Percentiles rank a stretch among this genome's conserved stretches.
These are phyloP conservation scores for Periglandula ipomoeae DNA, from an alignment of 2,329 filamentous ascomycete species.

Conservation along the genomic window DNA sequence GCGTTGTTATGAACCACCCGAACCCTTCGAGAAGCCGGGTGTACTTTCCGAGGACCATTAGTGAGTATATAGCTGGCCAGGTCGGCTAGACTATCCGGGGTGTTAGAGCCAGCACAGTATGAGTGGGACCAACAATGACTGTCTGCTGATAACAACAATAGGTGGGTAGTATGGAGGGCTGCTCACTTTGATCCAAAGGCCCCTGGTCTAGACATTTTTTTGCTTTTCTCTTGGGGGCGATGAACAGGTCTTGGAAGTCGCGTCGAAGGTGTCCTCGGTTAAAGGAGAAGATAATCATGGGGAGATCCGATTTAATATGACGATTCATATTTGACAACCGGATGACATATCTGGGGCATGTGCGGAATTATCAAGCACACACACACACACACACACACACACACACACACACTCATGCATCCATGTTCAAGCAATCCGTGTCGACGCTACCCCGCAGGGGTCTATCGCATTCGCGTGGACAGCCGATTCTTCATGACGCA, in stretches of 20 bases:
- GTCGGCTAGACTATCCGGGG: slow-evolving; percentile 16
- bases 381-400: neutral
- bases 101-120: neutral
- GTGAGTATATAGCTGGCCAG: slow-evolving; percentile 17
- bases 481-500: slow-evolving; percentile 6
- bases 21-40: slow-evolving; percentile 20
- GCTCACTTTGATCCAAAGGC: slow-evolving; percentile 10
- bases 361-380: slow-evolving; percentile 4
- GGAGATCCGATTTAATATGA: neutral
- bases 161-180: neutral
- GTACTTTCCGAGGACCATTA: slow-evolving; percentile 17
- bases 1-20: slow-evolving; percentile 24
- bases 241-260: neutral
- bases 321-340: slow-evolving; percentile 1
- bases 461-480: neutral
- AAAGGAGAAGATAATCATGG: neutral
- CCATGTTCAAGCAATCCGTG: neutral
- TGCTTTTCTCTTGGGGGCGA: neutral
- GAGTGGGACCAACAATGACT: neutral
- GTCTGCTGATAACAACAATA: neutral
- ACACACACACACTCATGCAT: neutral
- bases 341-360: slow-evolving; percentile 3
- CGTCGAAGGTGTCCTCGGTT: neutral
- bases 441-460: slow-evolving; percentile 4
- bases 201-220: slow-evolving; percentile 10